Percentiles rank a stretch among this genome's conserved stretches.
phyloP scores from a whole-genome alignment of 2,329 filamentous ascomycete genomes.

The Hirsutella rhossiliensis region DNA sequence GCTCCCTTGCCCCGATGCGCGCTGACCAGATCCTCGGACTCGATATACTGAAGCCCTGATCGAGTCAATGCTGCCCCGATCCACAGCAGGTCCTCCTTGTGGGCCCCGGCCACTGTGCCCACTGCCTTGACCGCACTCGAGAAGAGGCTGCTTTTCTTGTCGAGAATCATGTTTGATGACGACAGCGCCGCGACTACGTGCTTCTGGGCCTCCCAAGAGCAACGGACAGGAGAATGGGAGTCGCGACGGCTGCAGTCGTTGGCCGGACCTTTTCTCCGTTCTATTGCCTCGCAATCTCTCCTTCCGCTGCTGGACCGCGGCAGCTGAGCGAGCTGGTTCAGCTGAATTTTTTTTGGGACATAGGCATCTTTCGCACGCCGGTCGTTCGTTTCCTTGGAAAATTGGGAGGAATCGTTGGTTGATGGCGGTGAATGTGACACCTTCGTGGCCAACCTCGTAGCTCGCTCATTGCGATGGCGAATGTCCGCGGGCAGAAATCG shows the following conservation, averaged over 20 bases:
- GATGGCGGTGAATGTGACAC: too few species aligned
- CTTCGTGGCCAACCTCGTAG: too few species aligned
- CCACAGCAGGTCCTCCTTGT: neutral
- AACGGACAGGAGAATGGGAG: neutral
- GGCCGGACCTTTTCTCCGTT: neutral
- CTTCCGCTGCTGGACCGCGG: too few species aligned
- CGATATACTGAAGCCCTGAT: neutral
- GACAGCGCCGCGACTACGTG: neutral
- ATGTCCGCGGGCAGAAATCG: too few species aligned
- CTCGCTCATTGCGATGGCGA: too few species aligned
- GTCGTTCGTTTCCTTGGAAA: too few species aligned
- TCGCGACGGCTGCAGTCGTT: neutral
- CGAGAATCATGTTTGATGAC: neutral
- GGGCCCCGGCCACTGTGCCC: neutral
- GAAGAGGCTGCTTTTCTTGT: neutral
- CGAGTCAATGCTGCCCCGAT: neutral
- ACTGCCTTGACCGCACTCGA: neutral
- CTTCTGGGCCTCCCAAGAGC: neutral
- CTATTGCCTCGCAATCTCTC: neutral
- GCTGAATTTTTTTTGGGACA: too few species aligned
- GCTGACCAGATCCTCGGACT: neutral
- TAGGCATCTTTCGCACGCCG: too few species aligned
- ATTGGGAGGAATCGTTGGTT: too few species aligned
- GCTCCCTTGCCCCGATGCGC: neutral
- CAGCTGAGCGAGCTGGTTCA: too few species aligned